Base-by-base conservation (phyloP, 1,284 basidiomycete species). In the Pseudozyma sp. region DNA sequence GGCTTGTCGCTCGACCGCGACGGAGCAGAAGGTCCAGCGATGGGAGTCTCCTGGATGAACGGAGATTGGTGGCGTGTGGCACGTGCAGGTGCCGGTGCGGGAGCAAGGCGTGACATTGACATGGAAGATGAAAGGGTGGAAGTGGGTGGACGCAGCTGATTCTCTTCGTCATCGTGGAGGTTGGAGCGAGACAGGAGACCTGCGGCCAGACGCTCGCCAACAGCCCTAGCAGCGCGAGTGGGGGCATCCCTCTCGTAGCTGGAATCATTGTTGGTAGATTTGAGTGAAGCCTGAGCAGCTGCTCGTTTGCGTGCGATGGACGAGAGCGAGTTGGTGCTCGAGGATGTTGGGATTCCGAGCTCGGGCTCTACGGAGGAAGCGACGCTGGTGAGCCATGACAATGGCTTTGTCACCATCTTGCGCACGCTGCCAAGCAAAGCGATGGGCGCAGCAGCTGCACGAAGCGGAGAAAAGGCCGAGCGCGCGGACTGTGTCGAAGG, bases 401-500 rank as follows among this genome's bases (percentile, higher is more conserved):
- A 42, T 7, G 77, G 77, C 45, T 62, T 71, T 51, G 77, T 43
- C 30, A 79, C 70, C 55, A 69, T 75, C 47, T 77, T 72, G 29
- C 70, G 59, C 8, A 79, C 65, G 49, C 75, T 77, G 11, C 70
- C 69, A 37, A 79, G 56, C 43, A 79, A 43, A 11, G 72, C 72
- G 33, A 70, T 59, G 44, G 72, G 72, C 3, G 72, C 62, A 19
- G 71, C 66, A n/a, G 72, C 67, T 5, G 57, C 70, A 16, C 72
- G 62, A 29, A 75, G 50, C 17, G 72, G 68, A 19, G 72, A 66
- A 40, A 75, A 70, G 43, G 72, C 55, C 7, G 68, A 71, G 40
- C 50, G 62, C 19, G 60, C 16, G n/a, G 58, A 39, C 14, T 50
- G 56, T 17, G 30, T 47, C 34, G 54, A 24, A 14, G 65, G 62